Evolutionary conservation across 2,329 filamentous ascomycete genomes (phyloP).

Genomic region (Neodidymelliopsis sp.): DNA sequence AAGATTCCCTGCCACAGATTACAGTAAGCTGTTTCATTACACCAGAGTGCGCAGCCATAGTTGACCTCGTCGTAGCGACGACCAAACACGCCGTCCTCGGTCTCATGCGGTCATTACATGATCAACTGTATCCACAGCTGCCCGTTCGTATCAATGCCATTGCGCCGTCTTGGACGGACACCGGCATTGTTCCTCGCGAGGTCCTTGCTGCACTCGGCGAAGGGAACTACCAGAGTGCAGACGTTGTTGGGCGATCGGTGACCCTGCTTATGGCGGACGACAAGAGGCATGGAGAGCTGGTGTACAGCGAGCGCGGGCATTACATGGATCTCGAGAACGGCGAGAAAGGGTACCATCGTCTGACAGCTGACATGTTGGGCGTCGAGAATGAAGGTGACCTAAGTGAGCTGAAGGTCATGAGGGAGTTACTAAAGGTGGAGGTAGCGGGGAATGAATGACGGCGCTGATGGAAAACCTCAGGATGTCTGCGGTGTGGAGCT

Average conservation of each 20-base stretch:
- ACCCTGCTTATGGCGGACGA: constrained; percentile 37
- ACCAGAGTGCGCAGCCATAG: not conserved
- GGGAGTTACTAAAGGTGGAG: constrained; percentile 4
- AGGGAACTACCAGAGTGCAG: constrained; percentile 29
- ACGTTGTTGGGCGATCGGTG: constrained; percentile 35
- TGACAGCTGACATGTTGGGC: constrained; percentile 29
- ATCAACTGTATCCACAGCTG: constrained; percentile 28
- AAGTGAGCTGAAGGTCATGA: constrained; percentile 14
- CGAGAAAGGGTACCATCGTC: constrained; percentile 26
- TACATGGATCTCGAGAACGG: constrained; percentile 43
- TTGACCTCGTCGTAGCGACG: constrained; percentile 28
- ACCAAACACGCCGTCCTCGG: constrained; percentile 45
- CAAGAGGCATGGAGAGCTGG: constrained; percentile 35
- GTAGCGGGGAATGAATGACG: not conserved
- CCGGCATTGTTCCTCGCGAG: constrained; percentile 28
- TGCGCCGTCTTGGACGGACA: constrained; percentile 43
- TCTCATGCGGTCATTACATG: constrained; percentile 35
- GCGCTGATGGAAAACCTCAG: not conserved
- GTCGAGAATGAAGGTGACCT: constrained; percentile 5
- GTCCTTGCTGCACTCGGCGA: constrained; percentile 27
- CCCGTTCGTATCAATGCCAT: constrained; percentile 46
- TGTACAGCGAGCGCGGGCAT: constrained; percentile 35
- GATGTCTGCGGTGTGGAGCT: not conserved
- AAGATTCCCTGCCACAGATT: constrained; percentile 37
- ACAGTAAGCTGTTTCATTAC: constrained; percentile 29